Evolutionary conservation across 2,329 filamentous ascomycete species (phyloP), one percentile per base, ranked within the genome.

Genomic region (Cadophora malorum): DNA sequence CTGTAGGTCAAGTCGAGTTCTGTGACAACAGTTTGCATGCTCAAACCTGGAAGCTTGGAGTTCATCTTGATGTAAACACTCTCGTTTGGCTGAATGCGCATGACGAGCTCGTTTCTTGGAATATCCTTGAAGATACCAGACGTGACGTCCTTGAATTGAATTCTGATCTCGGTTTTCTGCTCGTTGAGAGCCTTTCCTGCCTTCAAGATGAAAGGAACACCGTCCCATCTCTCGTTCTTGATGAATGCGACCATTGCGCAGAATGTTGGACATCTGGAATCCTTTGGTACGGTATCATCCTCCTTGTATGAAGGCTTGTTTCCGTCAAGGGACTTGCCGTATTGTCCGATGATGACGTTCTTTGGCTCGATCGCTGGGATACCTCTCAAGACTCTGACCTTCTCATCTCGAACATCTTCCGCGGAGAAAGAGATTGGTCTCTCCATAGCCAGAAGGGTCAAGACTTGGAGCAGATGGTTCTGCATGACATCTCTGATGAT

Each of bases 61-160:
- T 99, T 99, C 96, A 99, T 99, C 90, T 99, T 99, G 82, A 98
- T 97, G 84, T 99, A 99, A 74, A 99, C 94, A 79, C 93, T 97
- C 87, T 99, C 96, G 84, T 99, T 99, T 76, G 96, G 96, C 85
- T 99, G 96, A 73, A 99, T 97, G 74, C 96, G 94, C 85, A 99
- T 97, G 77, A 99, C 96, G 73, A 99, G 91, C 84, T 99, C 96
- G 85, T 99, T 99, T 75, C 96, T 91, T 69, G 96, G 96, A 78
- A 99, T 99, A 80, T 99, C 95, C 88, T 98, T 98, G 86, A 99
- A 99, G 82, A 99, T 99, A 74, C 96, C 96, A 60, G 94, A 97
- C 25, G 96, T 98, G 73, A 99, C 96, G 79, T 99, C 96, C 86
- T 97, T 97, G 90, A 97, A 99, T 81, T 99, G 96, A 76, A 99